These are phyloP conservation scores for Taiozyma sp. DNA, from an alignment of 1,139 yeast species.

Conservation along the genomic window DNA sequence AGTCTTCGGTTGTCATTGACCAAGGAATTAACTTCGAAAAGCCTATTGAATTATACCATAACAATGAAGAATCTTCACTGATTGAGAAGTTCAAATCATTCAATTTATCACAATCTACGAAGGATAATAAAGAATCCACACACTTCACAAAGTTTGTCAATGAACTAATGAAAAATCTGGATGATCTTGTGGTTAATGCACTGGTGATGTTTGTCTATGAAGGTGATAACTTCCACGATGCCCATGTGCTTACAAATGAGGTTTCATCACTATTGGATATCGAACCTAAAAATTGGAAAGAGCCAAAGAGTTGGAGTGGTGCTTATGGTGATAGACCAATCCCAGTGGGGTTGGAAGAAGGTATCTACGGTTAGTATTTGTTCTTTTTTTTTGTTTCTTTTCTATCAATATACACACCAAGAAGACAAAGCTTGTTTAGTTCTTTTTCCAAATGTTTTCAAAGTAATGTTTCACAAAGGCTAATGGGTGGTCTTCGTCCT, in stretches of 20 bases:
- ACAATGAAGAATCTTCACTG: constrained; percentile 4
- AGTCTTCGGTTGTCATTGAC: constrained; percentile 43
- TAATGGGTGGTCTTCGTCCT: constrained; percentile 57
- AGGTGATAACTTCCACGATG: constrained; percentile 84
- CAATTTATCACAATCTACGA: constrained; percentile 6
- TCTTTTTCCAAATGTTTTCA: constrained; percentile 66
- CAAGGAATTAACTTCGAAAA: constrained; percentile 24
- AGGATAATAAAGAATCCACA: neutral
- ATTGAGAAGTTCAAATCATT: constrained; percentile 13
- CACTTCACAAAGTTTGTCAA: constrained; percentile 10
- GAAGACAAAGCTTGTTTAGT: constrained; percentile 2
- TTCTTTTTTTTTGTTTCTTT: neutral
- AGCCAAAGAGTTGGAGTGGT: constrained; percentile 80
- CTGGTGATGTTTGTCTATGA: constrained; percentile 62
- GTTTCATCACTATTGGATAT: constrained; percentile 21
- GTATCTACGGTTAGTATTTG: constrained; percentile 28
- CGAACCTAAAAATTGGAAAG: constrained; percentile 17
- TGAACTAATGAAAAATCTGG: constrained; percentile 2
- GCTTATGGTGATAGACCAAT: constrained; percentile 72
- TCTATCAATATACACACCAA: neutral
- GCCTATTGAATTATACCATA: constrained; percentile 25
- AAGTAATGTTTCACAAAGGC: constrained; percentile 85
- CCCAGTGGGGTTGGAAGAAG: constrained; percentile 71
- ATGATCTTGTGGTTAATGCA: constrained; percentile 5
- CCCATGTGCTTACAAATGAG: constrained; percentile 48